Evolutionary conservation across 129 eudicot species (phyloP).

Genomic region (Erigeron canadensis): DNA sequence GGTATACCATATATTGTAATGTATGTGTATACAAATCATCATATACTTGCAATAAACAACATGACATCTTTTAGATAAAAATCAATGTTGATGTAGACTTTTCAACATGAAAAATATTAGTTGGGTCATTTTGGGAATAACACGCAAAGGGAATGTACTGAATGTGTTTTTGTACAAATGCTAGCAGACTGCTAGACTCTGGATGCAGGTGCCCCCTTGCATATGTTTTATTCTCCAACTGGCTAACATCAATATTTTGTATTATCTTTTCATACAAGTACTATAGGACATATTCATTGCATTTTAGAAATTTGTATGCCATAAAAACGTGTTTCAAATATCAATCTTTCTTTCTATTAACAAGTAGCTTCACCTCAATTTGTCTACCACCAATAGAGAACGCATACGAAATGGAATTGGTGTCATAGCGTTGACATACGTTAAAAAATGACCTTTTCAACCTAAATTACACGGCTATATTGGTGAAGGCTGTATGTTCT

Average conservation of each 20-base stretch:
- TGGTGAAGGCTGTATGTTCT: no score
- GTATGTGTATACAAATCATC: no score
- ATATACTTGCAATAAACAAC: no score
- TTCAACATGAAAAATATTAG: not conserved
- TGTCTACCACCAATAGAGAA: not conserved
- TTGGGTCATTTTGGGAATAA: constrained; percentile 8
- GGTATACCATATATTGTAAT: no score
- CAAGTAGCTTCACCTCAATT: not conserved
- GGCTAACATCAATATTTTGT: not conserved
- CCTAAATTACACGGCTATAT: no score
- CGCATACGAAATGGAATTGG: not conserved
- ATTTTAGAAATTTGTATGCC: not conserved
- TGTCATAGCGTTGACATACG: no score
- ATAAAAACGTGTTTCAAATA: not conserved
- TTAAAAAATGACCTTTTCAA: no score
- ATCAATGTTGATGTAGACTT: not conserved
- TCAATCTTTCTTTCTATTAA: not conserved
- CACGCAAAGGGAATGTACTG: not conserved
- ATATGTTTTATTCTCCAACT: not conserved
- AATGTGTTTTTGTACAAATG: not conserved
- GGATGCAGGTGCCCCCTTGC: constrained; percentile 12
- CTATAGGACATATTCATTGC: not conserved
- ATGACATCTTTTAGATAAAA: not conserved
- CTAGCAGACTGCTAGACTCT: constrained; percentile 4
- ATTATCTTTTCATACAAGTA: constrained; percentile 6